A percentile compares a stretch with the other conserved stretches of the same genome.
Evolutionary conservation across 495 filamentous ascomycete genomes (phyloP).

Genomic region (Penicillium canariense): DNA sequence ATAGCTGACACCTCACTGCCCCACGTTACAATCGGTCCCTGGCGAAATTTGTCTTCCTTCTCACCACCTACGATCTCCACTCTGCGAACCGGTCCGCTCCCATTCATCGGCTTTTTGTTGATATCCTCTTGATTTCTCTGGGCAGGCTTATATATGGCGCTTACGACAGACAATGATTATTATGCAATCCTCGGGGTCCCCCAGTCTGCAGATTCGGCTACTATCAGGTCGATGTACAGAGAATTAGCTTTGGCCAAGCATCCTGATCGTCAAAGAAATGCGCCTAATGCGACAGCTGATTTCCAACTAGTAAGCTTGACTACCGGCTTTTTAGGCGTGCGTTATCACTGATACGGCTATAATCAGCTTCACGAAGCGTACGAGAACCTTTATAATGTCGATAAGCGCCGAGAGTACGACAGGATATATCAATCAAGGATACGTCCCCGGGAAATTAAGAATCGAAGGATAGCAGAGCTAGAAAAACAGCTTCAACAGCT

Average conservation of each 20-base stretch:
- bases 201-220: conserved; percentile 6
- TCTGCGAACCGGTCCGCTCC: conserved; percentile 1
- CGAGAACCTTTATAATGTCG: not conserved
- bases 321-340: not conserved
- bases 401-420: conserved; percentile 10
- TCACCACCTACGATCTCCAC: not conserved
- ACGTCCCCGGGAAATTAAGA: not conserved
- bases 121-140: not conserved
- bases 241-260: conserved; percentile 1
- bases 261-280: conserved; percentile 3
- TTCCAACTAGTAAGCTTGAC: conserved; percentile 8
- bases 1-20: not conserved
- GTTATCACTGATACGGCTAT: not conserved
- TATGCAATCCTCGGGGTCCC: conserved; percentile 2
- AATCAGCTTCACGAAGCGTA: conserved; percentile 7
- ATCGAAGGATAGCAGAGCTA: conserved; percentile 2
- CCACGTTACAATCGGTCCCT: not conserved
- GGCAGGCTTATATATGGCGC: not conserved
- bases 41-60: not conserved
- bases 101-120: not conserved
- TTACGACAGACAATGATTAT: not conserved
- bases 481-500: not conserved
- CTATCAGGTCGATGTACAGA: conserved; percentile 7
- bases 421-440: conserved; percentile 3
- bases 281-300: conserved; percentile 3